Conservation (phyloP, 768 basidiomycete genomes). For the Rhodocollybia butyracea region DNA sequence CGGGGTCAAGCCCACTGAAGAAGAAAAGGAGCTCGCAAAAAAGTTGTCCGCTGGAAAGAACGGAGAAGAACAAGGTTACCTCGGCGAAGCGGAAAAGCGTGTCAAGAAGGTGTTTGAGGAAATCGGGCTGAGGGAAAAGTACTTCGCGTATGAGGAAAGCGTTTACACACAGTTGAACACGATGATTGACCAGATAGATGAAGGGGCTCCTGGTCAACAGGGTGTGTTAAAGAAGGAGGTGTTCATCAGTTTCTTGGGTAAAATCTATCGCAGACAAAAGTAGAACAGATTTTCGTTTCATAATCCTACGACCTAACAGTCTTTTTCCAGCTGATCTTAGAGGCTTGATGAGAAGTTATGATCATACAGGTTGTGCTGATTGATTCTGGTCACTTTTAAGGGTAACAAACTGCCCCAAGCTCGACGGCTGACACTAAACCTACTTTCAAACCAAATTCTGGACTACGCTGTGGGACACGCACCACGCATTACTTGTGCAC, state of each 20-base stretch:
- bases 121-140: slow-evolving; percentile 61
- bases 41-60: slow-evolving; percentile 7
- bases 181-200: slow-evolving; percentile 73
- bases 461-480: no score
- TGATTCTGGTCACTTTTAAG: no score
- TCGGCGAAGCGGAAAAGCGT: slow-evolving; percentile 28
- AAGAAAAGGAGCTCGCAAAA: slow-evolving; percentile 15
- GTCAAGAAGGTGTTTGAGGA: slow-evolving; percentile 66
- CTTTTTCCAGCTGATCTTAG: no score
- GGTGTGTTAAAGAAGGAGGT: slow-evolving; percentile 58
- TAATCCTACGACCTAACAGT: no score
- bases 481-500: no score
- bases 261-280: slow-evolving; percentile 73
- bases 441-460: no score
- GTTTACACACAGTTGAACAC: slow-evolving; percentile 62
- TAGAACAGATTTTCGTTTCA: slow-evolving; percentile 22
- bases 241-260: slow-evolving; percentile 82
- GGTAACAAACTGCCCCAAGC: no score
- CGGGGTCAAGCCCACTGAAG: slow-evolving; percentile 61
- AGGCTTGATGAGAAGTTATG: no score
- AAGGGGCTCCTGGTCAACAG: slow-evolving; percentile 24
- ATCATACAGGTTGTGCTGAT: no score
- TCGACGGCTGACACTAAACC: no score
- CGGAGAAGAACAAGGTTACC: slow-evolving; percentile 8
- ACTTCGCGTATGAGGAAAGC: slow-evolving; percentile 75